phyloP scores from a whole-genome alignment of 768 basidiomycete genomes.

The Chalciporus pseudorubinellus region DNA sequence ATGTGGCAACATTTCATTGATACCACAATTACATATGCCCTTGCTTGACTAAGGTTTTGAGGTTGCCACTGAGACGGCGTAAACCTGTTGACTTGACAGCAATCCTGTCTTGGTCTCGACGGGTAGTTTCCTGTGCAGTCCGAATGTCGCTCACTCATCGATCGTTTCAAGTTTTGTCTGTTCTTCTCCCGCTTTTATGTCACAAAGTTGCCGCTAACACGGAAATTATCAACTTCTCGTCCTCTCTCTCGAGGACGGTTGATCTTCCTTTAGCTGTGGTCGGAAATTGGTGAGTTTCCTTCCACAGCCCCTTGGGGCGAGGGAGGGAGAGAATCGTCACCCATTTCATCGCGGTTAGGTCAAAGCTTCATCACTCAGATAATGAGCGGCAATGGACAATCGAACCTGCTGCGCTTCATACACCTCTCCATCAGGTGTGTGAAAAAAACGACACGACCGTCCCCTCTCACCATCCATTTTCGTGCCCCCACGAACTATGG shows the following conservation, averaged over 20 bases:
- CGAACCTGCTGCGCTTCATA: constrained; percentile 41
- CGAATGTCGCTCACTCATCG: constrained; percentile 6
- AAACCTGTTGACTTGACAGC: constrained; percentile 19
- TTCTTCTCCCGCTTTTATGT: constrained; percentile 21
- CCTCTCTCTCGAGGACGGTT: constrained; percentile 21
- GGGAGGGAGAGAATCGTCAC: not conserved
- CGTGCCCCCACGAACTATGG: constrained; percentile 48
- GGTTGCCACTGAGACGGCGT: constrained; percentile 10
- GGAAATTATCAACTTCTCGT: constrained; percentile 60
- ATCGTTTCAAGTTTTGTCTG: constrained; percentile 11
- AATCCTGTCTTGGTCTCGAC: not conserved
- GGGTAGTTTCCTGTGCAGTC: constrained; percentile 22
- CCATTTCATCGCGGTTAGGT: constrained; percentile 33
- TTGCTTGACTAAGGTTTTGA: too few species aligned
- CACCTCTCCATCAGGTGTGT: constrained; percentile 39
- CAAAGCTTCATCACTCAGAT: constrained; percentile 32
- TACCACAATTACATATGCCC: too few species aligned
- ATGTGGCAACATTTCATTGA: constrained; percentile 17
- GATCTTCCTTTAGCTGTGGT: constrained; percentile 18
- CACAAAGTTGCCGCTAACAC: constrained; percentile 50
- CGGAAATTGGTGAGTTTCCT: constrained; percentile 30
- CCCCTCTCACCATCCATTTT: constrained; percentile 6
- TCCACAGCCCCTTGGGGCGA: constrained; percentile 16
- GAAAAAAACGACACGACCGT: constrained; percentile 12
- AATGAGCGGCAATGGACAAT: constrained; percentile 39